Conservation (phyloP, 2,329 filamentous ascomycete genomes). For the Xylaria sp. region DNA sequence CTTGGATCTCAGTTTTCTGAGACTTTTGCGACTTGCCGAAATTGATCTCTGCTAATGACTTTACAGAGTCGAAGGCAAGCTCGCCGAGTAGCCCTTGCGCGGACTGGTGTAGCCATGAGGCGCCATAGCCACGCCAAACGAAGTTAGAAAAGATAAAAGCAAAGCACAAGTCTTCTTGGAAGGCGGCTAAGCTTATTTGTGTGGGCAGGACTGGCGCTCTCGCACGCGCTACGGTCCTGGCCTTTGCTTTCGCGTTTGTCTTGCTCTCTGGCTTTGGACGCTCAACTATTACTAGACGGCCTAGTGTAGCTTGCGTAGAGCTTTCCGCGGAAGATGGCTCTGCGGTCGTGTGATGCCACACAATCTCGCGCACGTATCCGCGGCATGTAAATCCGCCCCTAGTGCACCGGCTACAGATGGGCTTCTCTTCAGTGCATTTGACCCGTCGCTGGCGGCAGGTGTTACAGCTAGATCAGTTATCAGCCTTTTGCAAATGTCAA, state of each 20-base stretch:
- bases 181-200: conserved; percentile 8
- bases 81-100: conserved; percentile 18
- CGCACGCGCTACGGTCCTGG: neutral
- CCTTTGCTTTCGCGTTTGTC: neutral
- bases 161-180: conserved; percentile 23
- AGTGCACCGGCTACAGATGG: conserved; percentile 7
- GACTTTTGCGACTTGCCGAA: conserved; percentile 23
- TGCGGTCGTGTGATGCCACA: conserved; percentile 11
- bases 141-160: conserved; percentile 27
- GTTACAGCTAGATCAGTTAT: neutral
- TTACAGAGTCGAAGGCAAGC: conserved; percentile 20
- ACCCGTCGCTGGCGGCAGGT: conserved; percentile 18
- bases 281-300: conserved; percentile 1
- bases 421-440: conserved; percentile 19
- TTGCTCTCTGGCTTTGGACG: neutral
- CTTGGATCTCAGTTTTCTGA: conserved; percentile 14
- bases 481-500: neutral
- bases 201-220: neutral
- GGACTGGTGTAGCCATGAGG: conserved; percentile 19
- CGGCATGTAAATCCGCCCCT: conserved; percentile 6
- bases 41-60: conserved; percentile 22
- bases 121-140: conserved; percentile 28
- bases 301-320: neutral
- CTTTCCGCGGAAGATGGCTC: neutral
- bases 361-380: conserved; percentile 5